phyloP scores from a whole-genome alignment of 2,329 filamentous ascomycete genomes.

The Pseudogymnoascus sp. region DNA sequence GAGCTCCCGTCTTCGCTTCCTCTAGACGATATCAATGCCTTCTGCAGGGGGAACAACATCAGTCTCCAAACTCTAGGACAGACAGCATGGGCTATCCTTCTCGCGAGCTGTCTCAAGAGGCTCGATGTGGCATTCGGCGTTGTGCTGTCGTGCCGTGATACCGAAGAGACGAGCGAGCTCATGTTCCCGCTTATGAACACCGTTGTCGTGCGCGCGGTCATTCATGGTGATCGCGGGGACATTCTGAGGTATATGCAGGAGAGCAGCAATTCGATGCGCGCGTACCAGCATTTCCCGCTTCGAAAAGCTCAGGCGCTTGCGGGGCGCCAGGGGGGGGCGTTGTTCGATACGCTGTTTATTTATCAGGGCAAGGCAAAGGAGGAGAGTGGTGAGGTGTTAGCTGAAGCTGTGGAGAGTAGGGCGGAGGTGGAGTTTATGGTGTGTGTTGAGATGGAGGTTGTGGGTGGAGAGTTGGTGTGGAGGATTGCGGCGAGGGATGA shows the following conservation, averaged over 20 bases:
- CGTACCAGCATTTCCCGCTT: slow-evolving; percentile 70
- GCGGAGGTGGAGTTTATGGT: slow-evolving; percentile 74
- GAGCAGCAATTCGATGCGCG: slow-evolving; percentile 55
- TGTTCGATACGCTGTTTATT: slow-evolving; percentile 60
- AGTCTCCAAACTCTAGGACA: slow-evolving; percentile 71
- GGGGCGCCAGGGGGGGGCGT: slow-evolving; percentile 26
- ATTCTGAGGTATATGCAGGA: slow-evolving; percentile 69
- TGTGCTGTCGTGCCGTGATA: slow-evolving; percentile 77
- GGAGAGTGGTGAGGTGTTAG: slow-evolving; percentile 15
- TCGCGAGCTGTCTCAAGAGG: slow-evolving; percentile 53
- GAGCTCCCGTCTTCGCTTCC: slow-evolving; percentile 39
- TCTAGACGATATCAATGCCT: slow-evolving; percentile 37
- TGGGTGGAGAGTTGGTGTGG: slow-evolving; percentile 52
- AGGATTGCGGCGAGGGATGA: slow-evolving; percentile 60
- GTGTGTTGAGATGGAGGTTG: slow-evolving; percentile 70
- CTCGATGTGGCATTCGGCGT: slow-evolving; percentile 77
- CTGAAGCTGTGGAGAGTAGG: slow-evolving; percentile 34
- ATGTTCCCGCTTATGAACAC: slow-evolving; percentile 94
- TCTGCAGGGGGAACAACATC: slow-evolving; percentile 60
- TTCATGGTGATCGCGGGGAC: slow-evolving; percentile 58
- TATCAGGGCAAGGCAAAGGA: slow-evolving; percentile 42
- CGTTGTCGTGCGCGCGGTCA: slow-evolving; percentile 60
- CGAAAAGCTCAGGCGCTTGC: slow-evolving; percentile 55
- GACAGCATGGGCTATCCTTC: slow-evolving; percentile 63
- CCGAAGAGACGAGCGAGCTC: slow-evolving; percentile 55